These are phyloP conservation scores for Epipyxis sp. DNA, from an alignment of 108 stramenopile species.

Conservation along the genomic window DNA sequence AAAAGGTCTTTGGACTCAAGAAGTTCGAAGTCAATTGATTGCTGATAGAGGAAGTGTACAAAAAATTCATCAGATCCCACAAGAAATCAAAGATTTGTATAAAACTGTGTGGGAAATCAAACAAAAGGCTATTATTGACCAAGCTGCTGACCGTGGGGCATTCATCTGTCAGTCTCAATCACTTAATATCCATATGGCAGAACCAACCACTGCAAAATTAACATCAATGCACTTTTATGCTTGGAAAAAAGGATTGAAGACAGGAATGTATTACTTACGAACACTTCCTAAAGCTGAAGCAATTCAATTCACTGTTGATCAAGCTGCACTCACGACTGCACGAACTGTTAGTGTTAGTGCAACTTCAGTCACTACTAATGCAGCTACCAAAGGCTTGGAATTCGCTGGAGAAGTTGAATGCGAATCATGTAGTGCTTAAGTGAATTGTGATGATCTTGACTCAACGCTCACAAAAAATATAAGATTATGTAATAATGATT, in stretches of 20 bases:
- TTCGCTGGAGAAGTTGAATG: too few species aligned
- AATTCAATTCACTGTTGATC: slow-evolving; percentile 59
- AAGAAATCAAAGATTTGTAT: slow-evolving; percentile 80
- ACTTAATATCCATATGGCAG: slow-evolving; percentile 88
- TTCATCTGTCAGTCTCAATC: slow-evolving; percentile 96
- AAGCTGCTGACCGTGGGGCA: slow-evolving; percentile 91
- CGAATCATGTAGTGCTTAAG: too few species aligned
- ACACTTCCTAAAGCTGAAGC: slow-evolving; percentile 98
- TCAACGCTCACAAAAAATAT: too few species aligned
- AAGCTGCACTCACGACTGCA: slow-evolving; percentile 37
- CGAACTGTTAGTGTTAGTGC: too few species aligned
- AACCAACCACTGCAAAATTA: slow-evolving; percentile 80
- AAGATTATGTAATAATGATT: too few species aligned
- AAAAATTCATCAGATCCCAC: slow-evolving; percentile 69
- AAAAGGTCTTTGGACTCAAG: slow-evolving; percentile 83
- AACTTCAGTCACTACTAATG: too few species aligned
- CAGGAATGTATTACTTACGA: slow-evolving; percentile 97
- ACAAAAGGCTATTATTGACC: slow-evolving; percentile 85
- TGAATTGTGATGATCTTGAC: too few species aligned
- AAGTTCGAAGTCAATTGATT: slow-evolving; percentile 85
- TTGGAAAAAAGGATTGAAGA: slow-evolving; percentile 88
- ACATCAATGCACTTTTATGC: slow-evolving; percentile 98
- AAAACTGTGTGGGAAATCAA: slow-evolving; percentile 98
- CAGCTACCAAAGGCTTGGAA: too few species aligned
- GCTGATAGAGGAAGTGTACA: slow-evolving; percentile 81